A percentile compares a stretch with the other conserved stretches of the same genome.
Conservation (phyloP, 257 asterid genomes). For the Rhazya stricta region DNA sequence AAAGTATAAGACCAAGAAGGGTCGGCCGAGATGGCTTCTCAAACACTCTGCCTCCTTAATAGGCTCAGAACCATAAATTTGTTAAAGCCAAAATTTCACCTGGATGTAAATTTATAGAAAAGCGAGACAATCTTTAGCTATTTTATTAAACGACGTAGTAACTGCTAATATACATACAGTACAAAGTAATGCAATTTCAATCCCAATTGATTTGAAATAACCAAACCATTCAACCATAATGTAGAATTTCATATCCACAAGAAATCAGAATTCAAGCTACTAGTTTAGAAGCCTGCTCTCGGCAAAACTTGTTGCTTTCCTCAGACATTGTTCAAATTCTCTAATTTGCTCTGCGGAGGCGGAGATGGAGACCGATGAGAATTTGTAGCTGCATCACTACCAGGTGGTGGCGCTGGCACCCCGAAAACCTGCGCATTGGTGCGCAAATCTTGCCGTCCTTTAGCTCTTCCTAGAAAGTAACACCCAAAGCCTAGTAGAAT, state of each 20-base stretch:
- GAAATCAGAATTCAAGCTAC: background rate
- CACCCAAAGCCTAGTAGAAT: conserved; percentile 77
- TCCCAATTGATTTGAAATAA: no score
- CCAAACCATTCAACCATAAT: no score
- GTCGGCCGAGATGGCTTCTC: no score
- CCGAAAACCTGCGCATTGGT: conserved; percentile 70
- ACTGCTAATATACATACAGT: no score
- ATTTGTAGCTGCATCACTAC: conserved; percentile 23
- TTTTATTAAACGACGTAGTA: no score
- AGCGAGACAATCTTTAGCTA: no score
- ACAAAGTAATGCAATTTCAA: no score
- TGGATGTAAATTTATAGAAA: no score
- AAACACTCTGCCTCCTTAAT: no score
- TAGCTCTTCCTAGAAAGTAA: conserved; percentile 69
- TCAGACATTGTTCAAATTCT: conserved; percentile 17
- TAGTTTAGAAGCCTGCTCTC: background rate
- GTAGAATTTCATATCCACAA: background rate
- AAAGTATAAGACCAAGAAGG: no score
- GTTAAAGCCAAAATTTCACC: no score
- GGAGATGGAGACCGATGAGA: conserved; percentile 23
- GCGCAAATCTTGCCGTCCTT: conserved; percentile 64
- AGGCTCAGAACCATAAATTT: no score
- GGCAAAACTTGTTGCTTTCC: background rate
- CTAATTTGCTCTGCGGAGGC: background rate
- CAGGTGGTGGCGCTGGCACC: conserved; percentile 71